Base-by-base conservation (phyloP, 441 rosid species). In the Eutrema salsugineum region DNA sequence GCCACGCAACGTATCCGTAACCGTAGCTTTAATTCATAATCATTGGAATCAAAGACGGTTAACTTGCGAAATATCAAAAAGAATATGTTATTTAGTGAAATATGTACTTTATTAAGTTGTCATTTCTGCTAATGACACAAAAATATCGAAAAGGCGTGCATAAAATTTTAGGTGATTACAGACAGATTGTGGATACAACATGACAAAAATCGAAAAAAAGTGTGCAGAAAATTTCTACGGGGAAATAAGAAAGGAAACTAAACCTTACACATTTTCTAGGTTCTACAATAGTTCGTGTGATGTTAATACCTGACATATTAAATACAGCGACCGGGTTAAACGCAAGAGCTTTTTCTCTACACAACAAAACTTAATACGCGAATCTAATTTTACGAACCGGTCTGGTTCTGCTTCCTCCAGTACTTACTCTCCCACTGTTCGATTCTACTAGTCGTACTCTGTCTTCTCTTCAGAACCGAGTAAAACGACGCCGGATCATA, bases 401-500 rank as follows among this genome's bases (percentile, higher is more conserved):
- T 66, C 20, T 70, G 68, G 56, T 48, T 80, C 12, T 76, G 77
- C 35, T 68, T 82, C 17, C 71, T 55, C 91, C 88, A 85, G 70
- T 83, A 86, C 56, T 75, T 78, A 9, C 74, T 70, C 83, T 88
- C 94, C 96, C 85, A 84, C 16, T 58, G 66, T 39, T 87, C 88
- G 14, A 89, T 91, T 57, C 81, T 82, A 44, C 77, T 66, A 16
- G 83, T 46, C 6, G 77, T 72, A 15, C 77, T 71, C 48, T 68
- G 81, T 54, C 82, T 87, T 64, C 75, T 78, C 51, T 62, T 68
- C 20, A 83, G 11, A 69, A 82, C 38, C 8, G 69, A 68, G 62
- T 70, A 36, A 36, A 86, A 84, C 51, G 87, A 83, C 0, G 81
- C 68, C 2, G 91, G 89, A 66, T 87, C 87, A 48, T 86, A 88